Percentiles rank a stretch among this genome's conserved stretches.
Conservation (phyloP, 2,329 filamentous ascomycete species). For the Pseudopyrenochaeta lycopersici region DNA sequence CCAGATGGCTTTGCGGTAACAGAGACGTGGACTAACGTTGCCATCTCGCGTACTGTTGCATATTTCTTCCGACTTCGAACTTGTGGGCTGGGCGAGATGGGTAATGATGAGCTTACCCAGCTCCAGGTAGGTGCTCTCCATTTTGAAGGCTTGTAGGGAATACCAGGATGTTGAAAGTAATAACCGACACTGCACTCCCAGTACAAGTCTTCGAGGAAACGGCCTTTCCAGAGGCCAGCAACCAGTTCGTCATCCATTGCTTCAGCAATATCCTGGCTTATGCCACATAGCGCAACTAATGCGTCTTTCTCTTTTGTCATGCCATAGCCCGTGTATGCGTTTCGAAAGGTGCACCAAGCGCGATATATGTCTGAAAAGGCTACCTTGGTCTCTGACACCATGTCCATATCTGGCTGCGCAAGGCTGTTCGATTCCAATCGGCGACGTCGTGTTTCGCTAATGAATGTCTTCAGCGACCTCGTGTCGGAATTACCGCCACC, state of each 20-base stretch:
- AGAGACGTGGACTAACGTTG: not conserved
- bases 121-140: constrained; percentile 12
- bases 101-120: not conserved
- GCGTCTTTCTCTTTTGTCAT: constrained; percentile 13
- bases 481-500: not conserved
- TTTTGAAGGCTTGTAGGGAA: not conserved
- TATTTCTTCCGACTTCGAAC: not conserved
- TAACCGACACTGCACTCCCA: not conserved
- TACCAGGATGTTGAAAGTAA: not conserved
- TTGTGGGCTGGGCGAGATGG: not conserved
- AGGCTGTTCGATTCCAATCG: not conserved
- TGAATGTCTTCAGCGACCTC: not conserved
- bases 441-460: not conserved
- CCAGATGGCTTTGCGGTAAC: not conserved
- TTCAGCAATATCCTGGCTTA: constrained; percentile 1
- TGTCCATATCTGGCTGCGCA: too few relatives aligned
- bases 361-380: not conserved
- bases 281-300: constrained; percentile 11
- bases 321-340: not conserved
- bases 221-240: constrained; percentile 10
- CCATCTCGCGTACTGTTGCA: not conserved
- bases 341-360: not conserved
- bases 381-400: not conserved
- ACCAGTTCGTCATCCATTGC: constrained; percentile 3
- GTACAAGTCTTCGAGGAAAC: not conserved